Evolutionary conservation across 495 filamentous ascomycete species (phyloP), one percentile per base, ranked within the genome.

Genomic region (Bathelium albidoporum): DNA sequence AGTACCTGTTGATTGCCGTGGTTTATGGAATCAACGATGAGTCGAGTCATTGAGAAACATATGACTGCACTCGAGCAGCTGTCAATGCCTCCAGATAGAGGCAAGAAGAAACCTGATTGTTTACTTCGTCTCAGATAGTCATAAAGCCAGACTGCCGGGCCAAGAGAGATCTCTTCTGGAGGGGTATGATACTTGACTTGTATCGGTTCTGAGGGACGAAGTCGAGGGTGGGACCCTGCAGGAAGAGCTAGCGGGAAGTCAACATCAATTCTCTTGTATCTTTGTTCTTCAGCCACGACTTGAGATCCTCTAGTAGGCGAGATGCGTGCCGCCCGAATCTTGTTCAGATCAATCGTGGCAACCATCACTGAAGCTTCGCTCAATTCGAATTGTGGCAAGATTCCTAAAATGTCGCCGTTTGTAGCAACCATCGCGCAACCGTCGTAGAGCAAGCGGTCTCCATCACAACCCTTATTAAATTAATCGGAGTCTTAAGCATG

Each of bases 281-380:
- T 26, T 20, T 55, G 22, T 62, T 70, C 63, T 26, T 68, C 58
- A 16, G 59, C 55, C 9, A 66, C 63, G 5, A 72, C 66, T 72
- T 90, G 87, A 32, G 85, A 62, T 11, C 79, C 82, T 63, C 87
- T 74, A 12, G 76, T 80, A 31, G 80, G 77, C 1, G 78, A 65
- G 26, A 72, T 80, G 1, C 88, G 76, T 63, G 76, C 83, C 1
- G 74, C 72, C 20, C 87, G 71, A 3, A 93, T 87, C 62, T 89
- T 85, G 69, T 93, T 89, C 2, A 96, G 79, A 64, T 95, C 90
- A 2, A 92, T 80, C 2, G 87, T 90, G 9, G 91, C 90, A 2
- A 85, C 89, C 36, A 89, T 75, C 14, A 95, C 89, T 69, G 95
- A 90, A n/a, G 94, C 88, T 64, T 94, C 90, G 29, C 84, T 81